Evolutionary conservation across 345 rosid genomes (phyloP), one percentile per base, ranked within the genome.

Genomic region (Conringia planisiliqua): DNA sequence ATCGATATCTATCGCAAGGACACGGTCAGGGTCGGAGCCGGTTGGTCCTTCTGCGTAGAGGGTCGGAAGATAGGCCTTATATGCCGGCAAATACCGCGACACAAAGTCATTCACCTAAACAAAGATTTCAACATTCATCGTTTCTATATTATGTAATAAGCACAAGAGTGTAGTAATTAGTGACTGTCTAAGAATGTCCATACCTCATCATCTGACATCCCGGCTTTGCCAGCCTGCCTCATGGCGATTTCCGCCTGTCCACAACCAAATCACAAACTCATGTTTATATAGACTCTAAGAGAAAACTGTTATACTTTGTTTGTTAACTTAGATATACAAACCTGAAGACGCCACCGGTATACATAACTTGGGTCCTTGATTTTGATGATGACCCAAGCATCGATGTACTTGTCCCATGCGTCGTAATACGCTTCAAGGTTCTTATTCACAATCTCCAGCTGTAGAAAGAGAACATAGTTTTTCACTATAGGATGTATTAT

Each of bases 261-360:
- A 76, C 52, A 66, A 55, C 52, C 74, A 33, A 44, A 57, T 10
- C 7, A 29, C 10, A 14, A n/a, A 20, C 0, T 12, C 7, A 5
- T 12, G 14, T 29, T 75, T 29, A 46, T 22, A 3, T 16, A 9
- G 10, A 30, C 12, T 47, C 10, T 1, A 20, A 63, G 43, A 3
- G 3, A 12, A 17, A 39, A 29, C 47, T 7, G 4, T 30, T 22
- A 4, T n/a, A 52, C 48, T n/a, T 16, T n/a, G 39, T 17, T 10
- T 36, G 29, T 38, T 70, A 0, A 17, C 3, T 10, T 10, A 24
- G 67, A 44, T 65, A 46, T 35, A 57, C 78, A 46, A 47, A 89
- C 98, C 97, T 95, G 98, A 80, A 95, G 83, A 66, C 98, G 92
- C 99, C 98, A 92, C 65, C 88, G 84, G 72, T 86, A 95, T 40